A percentile compares a stretch with the other conserved stretches of the same genome.
phyloP scores from a whole-genome alignment of 768 basidiomycete species.

The Agrocybe pediades region DNA sequence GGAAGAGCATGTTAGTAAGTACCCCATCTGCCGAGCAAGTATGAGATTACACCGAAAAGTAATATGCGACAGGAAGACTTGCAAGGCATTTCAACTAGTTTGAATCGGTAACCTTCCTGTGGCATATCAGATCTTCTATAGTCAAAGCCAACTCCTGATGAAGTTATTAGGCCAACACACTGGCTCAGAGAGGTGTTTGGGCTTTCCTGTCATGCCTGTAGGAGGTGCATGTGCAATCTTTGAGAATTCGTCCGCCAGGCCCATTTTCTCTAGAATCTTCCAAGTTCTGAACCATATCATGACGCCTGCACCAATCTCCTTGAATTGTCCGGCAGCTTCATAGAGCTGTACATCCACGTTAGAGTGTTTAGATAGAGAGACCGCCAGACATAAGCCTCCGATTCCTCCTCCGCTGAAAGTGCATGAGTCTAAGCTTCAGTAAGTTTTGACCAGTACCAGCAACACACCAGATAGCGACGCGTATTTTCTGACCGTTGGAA shows the following conservation, averaged over 20 bases:
- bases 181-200: neutral
- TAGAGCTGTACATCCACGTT: conserved; percentile 45
- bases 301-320: conserved; percentile 51
- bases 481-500: conserved; percentile 2
- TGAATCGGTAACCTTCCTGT: conserved; percentile 39
- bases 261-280: conserved; percentile 44
- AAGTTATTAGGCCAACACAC: neutral
- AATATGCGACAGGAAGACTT: conserved; percentile 6
- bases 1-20: neutral
- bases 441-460: neutral
- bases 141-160: conserved; percentile 41
- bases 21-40: conserved; percentile 27
- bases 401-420: conserved; percentile 37
- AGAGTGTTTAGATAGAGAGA: conserved; percentile 38
- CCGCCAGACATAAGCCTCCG: conserved; percentile 40
- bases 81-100: conserved; percentile 44
- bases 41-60: neutral
- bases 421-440: neutral
- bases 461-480: conserved; percentile 22
- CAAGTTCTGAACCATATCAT: conserved; percentile 50
- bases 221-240: conserved; percentile 36
- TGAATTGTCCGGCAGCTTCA: conserved; percentile 47
- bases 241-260: conserved; percentile 32
- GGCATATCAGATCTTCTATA: conserved; percentile 44
- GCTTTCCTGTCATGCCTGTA: conserved; percentile 29